These are phyloP conservation scores for Glycine soja DNA, from an alignment of 306 rosid species.

Conservation along the genomic window DNA sequence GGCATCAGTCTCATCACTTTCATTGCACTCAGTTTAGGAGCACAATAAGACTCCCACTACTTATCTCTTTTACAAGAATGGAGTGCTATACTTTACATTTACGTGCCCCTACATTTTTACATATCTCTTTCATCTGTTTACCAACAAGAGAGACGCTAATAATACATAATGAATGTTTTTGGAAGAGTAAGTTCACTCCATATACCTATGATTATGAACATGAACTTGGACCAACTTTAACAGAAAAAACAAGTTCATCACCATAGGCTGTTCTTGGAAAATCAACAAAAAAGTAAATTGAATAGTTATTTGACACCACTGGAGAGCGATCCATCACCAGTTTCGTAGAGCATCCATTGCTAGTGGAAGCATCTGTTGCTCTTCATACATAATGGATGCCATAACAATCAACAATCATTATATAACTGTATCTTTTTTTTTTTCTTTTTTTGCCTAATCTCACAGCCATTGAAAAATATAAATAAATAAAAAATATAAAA, in stretches of 20 bases:
- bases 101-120: not conserved
- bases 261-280: not conserved
- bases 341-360: not conserved
- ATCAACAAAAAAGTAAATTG: not conserved
- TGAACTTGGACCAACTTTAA: not conserved
- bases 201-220: not conserved
- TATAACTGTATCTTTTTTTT: not conserved
- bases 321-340: not conserved
- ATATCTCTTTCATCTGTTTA: slow-evolving; percentile 3
- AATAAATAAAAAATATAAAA: too few relatives aligned
- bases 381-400: not conserved
- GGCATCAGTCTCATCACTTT: not conserved
- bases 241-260: not conserved
- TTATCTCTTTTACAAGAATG: not conserved
- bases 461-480: not conserved
- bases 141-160: not conserved
- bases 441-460: not conserved
- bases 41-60: not conserved
- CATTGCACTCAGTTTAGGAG: not conserved
- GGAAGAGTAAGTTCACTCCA: not conserved
- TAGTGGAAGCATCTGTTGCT: not conserved
- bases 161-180: not conserved
- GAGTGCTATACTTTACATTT: not conserved
- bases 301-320: not conserved
- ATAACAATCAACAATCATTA: not conserved